phyloP scores from a whole-genome alignment of 192 early-diverging fungal species.

The Obelidium mucronatum region DNA sequence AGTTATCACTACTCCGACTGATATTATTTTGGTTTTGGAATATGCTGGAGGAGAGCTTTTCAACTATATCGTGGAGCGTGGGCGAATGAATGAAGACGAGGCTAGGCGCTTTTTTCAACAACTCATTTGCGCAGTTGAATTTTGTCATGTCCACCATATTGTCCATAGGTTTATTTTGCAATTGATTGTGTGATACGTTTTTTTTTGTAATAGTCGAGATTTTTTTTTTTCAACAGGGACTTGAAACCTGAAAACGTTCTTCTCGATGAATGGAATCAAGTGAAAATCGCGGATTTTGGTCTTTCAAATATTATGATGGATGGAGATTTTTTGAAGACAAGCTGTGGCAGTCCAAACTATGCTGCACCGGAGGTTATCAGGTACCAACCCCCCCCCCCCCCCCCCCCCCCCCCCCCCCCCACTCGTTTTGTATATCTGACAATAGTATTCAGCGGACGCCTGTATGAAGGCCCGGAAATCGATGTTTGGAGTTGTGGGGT shows the following conservation, averaged over 20 bases:
- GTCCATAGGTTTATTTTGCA: slow-evolving; percentile 50
- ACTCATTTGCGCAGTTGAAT: slow-evolving; percentile 64
- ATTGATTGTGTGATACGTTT: neutral
- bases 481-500: slow-evolving; percentile 99
- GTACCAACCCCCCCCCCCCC: no score
- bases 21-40: slow-evolving; percentile 99
- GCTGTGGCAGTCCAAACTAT: slow-evolving; percentile 55
- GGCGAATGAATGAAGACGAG: slow-evolving; percentile 65
- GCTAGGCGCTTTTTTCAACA: slow-evolving; percentile 62
- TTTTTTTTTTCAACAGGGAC: slow-evolving; percentile 50
- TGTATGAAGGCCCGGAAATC: slow-evolving; percentile 95
- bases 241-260: slow-evolving; percentile 67
- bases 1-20: slow-evolving; percentile 94
- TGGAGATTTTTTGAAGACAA: slow-evolving; percentile 64
- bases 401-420: no score
- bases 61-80: slow-evolving; percentile 91
- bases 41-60: slow-evolving; percentile 94
- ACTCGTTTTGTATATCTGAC: slow-evolving; percentile 49
- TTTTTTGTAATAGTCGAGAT: neutral
- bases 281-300: slow-evolving; percentile 71
- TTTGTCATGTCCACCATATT: slow-evolving; percentile 66
- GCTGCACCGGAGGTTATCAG: slow-evolving; percentile 76
- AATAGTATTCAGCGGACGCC: slow-evolving; percentile 45
- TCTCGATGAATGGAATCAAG: slow-evolving; percentile 60
- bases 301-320: slow-evolving; percentile 60